These are phyloP conservation scores for Blastobotrys apis DNA, from an alignment of 1,139 yeast species.

Conservation along the genomic window DNA sequence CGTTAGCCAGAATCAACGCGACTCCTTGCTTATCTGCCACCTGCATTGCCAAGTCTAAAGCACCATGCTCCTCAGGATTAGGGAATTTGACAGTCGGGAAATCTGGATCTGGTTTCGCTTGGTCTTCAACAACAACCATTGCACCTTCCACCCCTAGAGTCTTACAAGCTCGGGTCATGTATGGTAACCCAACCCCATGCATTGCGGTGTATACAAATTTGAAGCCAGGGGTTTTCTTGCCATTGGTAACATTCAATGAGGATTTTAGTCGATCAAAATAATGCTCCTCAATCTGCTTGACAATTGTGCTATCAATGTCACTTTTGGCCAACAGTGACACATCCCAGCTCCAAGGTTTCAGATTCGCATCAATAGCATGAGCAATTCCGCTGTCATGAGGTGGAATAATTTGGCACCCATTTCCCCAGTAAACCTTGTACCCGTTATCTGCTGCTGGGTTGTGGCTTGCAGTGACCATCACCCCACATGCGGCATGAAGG, in stretches of 20 bases:
- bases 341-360: constrained; percentile 52
- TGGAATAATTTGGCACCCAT: constrained; percentile 94
- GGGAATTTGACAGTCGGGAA: constrained; percentile 88
- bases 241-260: constrained; percentile 8
- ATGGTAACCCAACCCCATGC: constrained; percentile 80
- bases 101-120: constrained; percentile 71
- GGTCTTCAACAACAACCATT: constrained; percentile 52
- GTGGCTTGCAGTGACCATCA: constrained; percentile 96
- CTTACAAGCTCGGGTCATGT: constrained; percentile 30
- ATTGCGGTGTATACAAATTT: constrained; percentile 81
- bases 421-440: constrained; percentile 86
- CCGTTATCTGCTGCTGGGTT: constrained; percentile 94
- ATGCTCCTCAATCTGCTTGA: constrained; percentile 19
- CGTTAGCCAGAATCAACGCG: constrained; percentile 74
- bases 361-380: constrained; percentile 51
- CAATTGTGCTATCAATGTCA: constrained; percentile 10
- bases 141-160: constrained; percentile 32
- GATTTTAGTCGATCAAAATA: constrained; percentile 23
- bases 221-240: constrained; percentile 7
- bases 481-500: constrained; percentile 67
- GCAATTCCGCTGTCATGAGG: constrained; percentile 83
- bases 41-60: constrained; percentile 64
- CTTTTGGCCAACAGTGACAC: constrained; percentile 12
- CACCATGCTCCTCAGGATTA: constrained; percentile 94
- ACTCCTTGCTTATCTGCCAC: constrained; percentile 46